These are phyloP conservation scores for Climacium dendroides DNA, from an alignment of 225 moss, liverwort and hornwort genomes.

Conservation along the genomic window DNA sequence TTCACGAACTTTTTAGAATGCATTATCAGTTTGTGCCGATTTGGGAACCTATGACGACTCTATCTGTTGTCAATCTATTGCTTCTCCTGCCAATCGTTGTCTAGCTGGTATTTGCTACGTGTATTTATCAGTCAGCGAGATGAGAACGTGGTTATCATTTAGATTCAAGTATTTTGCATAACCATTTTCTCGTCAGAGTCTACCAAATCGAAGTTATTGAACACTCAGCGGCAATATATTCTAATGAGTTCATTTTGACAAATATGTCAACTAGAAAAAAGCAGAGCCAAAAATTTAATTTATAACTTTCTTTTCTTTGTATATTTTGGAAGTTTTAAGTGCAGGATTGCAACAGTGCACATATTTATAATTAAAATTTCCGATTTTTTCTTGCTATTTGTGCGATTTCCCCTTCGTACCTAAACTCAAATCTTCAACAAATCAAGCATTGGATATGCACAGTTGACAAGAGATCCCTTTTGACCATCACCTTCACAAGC, in stretches of 20 bases:
- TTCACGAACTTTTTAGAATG: neutral
- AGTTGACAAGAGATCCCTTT: neutral
- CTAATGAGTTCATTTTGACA: neutral
- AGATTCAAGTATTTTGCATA: neutral
- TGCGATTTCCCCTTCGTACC: neutral
- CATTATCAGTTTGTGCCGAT: neutral
- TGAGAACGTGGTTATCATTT: neutral
- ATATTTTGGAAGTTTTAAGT: neutral
- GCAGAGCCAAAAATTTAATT: neutral
- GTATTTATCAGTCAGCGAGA: neutral
- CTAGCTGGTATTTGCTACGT: neutral
- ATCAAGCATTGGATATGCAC: neutral
- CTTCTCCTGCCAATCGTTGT: neutral
- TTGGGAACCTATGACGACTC: neutral
- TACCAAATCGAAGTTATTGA: neutral
- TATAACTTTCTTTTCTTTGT: neutral
- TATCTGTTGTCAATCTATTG: neutral
- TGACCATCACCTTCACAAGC: too few species aligned
- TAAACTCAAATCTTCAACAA: neutral
- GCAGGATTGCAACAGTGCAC: too few species aligned
- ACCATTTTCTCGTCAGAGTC: neutral
- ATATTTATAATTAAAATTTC: too few species aligned
- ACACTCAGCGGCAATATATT: neutral
- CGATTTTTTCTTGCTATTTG: neutral
- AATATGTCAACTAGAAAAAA: neutral